Conservation (phyloP, 2,329 filamentous ascomycete genomes). For the Coniella lustricola region DNA sequence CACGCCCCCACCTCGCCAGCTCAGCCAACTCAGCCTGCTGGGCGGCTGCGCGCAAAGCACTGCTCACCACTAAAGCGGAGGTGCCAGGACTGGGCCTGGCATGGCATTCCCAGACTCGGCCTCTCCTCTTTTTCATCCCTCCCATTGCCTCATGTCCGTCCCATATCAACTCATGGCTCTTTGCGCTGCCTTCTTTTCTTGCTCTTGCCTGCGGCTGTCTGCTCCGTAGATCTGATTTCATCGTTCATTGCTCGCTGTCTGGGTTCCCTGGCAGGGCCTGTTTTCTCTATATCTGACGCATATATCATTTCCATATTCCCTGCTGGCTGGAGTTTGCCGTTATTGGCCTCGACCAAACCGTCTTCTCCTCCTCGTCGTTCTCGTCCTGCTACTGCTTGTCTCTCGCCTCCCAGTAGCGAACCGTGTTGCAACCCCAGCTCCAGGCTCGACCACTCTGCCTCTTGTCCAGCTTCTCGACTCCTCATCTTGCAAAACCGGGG, state of each 20-base stretch:
- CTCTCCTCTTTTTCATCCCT: background rate
- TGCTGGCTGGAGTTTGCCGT: too few species aligned
- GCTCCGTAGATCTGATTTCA: background rate
- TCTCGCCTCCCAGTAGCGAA: background rate
- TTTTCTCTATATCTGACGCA: constrained; percentile 4
- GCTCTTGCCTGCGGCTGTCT: background rate
- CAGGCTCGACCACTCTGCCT: too few species aligned
- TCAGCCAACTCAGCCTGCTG: background rate
- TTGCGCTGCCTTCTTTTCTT: background rate
- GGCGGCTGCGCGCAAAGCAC: background rate
- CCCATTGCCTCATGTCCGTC: background rate
- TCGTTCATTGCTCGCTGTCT: background rate
- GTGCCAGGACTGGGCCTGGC: too few species aligned
- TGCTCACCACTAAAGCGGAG: too few species aligned
- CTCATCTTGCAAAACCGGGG: too few species aligned
- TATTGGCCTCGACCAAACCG: too few species aligned
- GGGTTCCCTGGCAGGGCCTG: background rate
- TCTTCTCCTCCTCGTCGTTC: constrained; percentile 1
- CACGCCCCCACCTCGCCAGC: constrained; percentile 6
- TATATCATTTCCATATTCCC: background rate
- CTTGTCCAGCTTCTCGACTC: background rate
- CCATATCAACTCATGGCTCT: background rate
- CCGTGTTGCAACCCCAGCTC: too few species aligned
- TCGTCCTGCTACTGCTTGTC: background rate
- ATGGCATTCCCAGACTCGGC: background rate